Conservation (phyloP, 768 basidiomycete species). For the Mycena sanguinolenta region DNA sequence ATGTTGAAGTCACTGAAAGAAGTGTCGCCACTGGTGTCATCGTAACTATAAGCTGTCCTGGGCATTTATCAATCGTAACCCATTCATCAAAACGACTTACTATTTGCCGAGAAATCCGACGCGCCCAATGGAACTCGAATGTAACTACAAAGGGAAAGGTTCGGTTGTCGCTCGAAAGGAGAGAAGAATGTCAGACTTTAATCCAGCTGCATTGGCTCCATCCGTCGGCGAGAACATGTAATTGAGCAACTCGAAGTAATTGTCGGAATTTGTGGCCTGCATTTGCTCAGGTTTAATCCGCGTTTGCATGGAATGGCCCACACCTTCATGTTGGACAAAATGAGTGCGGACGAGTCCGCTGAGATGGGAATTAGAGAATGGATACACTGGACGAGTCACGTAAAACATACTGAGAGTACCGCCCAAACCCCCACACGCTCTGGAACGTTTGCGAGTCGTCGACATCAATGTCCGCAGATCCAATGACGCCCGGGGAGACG, state of each 20-base stretch:
- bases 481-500: constrained; percentile 66
- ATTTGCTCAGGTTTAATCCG: not conserved
- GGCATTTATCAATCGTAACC: constrained; percentile 1
- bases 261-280: constrained; percentile 64
- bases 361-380: constrained; percentile 10
- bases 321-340: constrained; percentile 77
- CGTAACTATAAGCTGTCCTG: constrained; percentile 70
- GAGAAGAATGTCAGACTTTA: constrained; percentile 62
- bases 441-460: constrained; percentile 70
- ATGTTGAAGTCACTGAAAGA: constrained; percentile 71
- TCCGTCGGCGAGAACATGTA: constrained; percentile 75
- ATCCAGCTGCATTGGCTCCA: constrained; percentile 71
- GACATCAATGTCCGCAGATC: constrained; percentile 73
- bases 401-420: constrained; percentile 68
- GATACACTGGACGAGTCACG: constrained; percentile 5
- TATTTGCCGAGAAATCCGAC: constrained; percentile 74
- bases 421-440: constrained; percentile 76
- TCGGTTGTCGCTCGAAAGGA: no score
- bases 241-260: constrained; percentile 70
- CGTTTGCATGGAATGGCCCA: not conserved
- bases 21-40: constrained; percentile 73
- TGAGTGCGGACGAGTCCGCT: constrained; percentile 81
- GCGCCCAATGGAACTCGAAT: constrained; percentile 77
- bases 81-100: constrained; percentile 49
- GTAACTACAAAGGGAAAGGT: constrained; percentile 12